phyloP scores from a whole-genome alignment of 2,329 filamentous ascomycete genomes.

The Corynespora cassiicola region DNA sequence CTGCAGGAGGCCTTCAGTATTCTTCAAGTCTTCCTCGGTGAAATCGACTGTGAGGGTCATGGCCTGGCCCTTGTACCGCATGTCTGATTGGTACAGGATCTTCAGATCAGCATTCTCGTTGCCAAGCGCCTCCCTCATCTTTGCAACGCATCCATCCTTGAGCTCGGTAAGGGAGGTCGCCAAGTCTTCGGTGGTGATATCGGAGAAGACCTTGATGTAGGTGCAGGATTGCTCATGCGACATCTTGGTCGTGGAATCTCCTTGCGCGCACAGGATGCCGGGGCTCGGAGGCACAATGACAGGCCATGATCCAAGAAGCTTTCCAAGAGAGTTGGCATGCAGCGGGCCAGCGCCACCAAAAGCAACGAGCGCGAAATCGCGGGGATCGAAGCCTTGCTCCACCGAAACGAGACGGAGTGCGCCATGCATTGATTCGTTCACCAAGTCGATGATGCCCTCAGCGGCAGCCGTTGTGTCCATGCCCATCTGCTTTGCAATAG shows the following conservation, averaged over 20 bases:
- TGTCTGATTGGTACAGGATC: conserved; percentile 51
- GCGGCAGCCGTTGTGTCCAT: conserved; percentile 51
- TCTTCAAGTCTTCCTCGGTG: conserved; percentile 41
- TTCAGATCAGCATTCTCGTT: conserved; percentile 38
- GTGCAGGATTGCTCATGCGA: conserved; percentile 55
- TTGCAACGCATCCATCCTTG: conserved; percentile 45
- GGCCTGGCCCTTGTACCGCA: conserved; percentile 57
- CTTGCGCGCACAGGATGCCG: conserved; percentile 58
- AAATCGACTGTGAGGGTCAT: conserved; percentile 46
- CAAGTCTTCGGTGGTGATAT: conserved; percentile 44
- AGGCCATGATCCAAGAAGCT: conserved; percentile 58
- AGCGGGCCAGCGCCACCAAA: conserved; percentile 60
- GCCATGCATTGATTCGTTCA: conserved; percentile 61
- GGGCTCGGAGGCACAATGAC: conserved; percentile 61
- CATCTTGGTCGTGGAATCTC: conserved; percentile 58
- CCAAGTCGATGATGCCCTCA: conserved; percentile 57
- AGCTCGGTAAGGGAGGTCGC: conserved; percentile 41
- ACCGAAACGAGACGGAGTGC: conserved; percentile 59
- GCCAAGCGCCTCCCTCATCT: conserved; percentile 46
- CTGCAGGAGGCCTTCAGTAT: conserved; percentile 35
- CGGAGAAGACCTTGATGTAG: conserved; percentile 51
- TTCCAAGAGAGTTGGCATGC: conserved; percentile 59
- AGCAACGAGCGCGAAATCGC: conserved; percentile 58
- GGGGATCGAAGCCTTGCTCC: conserved; percentile 59
- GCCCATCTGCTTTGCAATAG: conserved; percentile 55